Base-by-base conservation (phyloP, 192 early-diverging fungal species). In the Oehlia diaphana region DNA sequence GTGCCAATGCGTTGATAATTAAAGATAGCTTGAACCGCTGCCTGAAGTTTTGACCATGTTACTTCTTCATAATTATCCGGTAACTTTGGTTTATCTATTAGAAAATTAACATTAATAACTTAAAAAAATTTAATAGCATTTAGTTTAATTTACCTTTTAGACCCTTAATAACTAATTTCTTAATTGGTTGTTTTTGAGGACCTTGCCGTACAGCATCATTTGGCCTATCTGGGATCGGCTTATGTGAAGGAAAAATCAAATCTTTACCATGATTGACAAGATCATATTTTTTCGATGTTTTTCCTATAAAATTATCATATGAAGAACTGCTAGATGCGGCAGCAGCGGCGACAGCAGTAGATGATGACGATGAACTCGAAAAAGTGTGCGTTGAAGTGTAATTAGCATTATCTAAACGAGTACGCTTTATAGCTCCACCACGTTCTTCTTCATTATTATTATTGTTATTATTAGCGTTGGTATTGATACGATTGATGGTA, bases 11-110 rank as follows among this genome's bases (percentile, higher is more conserved):
- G 89, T 74, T 85, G 79, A 65, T 85, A 87, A 42, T 84, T 78
- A 33, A 94, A 92, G 42, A 96, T 94, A n/a, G 92, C 92, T 8
- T 86, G 84, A 33, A 96, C 90, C 12, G 94, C 94, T 12, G 71
- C 76, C 64, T 92, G 86, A 8, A 97, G 87, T 23, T 89, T 86
- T 33, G 77, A 79, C 86, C 92, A 92, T 9, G 92, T 92, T 65
- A 87, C 87, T 8, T 85, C 79, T 67, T 93, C 89, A 82, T 90
- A 97, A 63, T 89, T 88, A 33, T 85, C 86, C 12, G 95, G 94
- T 37, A 95, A 79, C 31, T 82, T 78, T 9, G 89, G 89, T 76
- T 85, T 90, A 37, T 81, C 87, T 88, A 74, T 50, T 42, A 21
- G 19, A 31, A 13, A 9, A 66, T 28, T 13, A 71, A 73, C 10